Conservation (phyloP, 305 asterid species). For the Fraxinus velutina region DNA sequence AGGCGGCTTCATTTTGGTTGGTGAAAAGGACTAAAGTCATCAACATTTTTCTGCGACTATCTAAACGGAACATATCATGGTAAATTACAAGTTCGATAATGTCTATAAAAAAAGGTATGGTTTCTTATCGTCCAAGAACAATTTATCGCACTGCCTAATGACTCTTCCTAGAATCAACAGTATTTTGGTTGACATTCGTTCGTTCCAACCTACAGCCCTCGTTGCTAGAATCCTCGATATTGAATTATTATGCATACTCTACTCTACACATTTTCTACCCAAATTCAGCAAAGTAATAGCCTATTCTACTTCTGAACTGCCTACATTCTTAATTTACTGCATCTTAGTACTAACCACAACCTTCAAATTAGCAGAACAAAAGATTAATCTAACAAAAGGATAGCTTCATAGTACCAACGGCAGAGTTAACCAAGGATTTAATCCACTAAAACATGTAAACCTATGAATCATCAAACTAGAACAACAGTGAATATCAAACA, state of each 20-base stretch:
- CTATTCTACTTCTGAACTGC: neutral
- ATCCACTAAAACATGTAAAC: neutral
- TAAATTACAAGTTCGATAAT: neutral
- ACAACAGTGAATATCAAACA: neutral
- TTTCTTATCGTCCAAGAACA: neutral
- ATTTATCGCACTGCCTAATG: neutral
- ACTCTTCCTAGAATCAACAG: neutral
- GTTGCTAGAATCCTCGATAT: neutral
- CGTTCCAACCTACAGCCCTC: neutral
- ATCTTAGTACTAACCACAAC: neutral
- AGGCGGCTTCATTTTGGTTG: neutral
- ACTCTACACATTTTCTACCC: neutral
- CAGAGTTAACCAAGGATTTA: neutral
- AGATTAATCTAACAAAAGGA: neutral
- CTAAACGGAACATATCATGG: neutral
- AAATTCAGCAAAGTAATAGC: neutral
- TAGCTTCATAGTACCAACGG: neutral
- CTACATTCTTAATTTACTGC: neutral
- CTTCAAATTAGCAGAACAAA: neutral
- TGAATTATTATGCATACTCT: neutral
- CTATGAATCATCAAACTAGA: neutral
- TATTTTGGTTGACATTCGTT: neutral
- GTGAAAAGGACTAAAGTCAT: neutral
- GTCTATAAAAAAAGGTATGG: neutral
- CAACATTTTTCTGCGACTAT: neutral